These are phyloP conservation scores for Pseudopyrenochaeta lycopersici DNA, from an alignment of 2,329 filamentous ascomycete species.

Conservation along the genomic window DNA sequence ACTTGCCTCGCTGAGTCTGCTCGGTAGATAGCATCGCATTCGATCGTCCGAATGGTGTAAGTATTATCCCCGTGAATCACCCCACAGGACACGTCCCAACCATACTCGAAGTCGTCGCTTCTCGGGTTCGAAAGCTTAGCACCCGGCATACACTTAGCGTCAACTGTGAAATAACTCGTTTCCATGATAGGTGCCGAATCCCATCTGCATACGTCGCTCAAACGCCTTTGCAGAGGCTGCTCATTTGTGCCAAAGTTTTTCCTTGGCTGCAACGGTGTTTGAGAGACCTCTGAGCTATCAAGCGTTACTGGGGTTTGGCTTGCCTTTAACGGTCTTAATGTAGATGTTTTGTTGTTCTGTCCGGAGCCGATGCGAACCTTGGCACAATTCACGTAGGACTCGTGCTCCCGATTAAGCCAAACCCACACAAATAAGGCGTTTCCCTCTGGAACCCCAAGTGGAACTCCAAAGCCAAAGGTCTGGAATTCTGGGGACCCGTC, in stretches of 20 bases:
- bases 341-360: no score
- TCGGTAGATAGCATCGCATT: no score
- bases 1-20: no score
- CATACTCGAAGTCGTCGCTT: conserved; percentile 42
- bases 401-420: conserved; percentile 57
- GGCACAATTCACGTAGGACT: conserved; percentile 57
- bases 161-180: conserved; percentile 45
- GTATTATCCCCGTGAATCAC: conserved; percentile 29
- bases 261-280: neutral
- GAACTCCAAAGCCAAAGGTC: conserved; percentile 53
- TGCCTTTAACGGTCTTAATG: no score
- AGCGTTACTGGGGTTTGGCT: no score
- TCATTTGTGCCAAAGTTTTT: neutral
- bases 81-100: conserved; percentile 36
- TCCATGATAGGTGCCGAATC: conserved; percentile 49
- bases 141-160: conserved; percentile 43
- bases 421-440: conserved; percentile 54
- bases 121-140: conserved; percentile 2
- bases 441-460: conserved; percentile 49
- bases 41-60: no score
- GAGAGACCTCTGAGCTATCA: neutral
- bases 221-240: conserved; percentile 16
- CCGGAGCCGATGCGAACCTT: conserved; percentile 48
- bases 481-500: conserved; percentile 39
- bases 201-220: conserved; percentile 37